Evolutionary conservation across 345 rosid genomes (phyloP).

Genomic region (Sisymbrium altissimum): DNA sequence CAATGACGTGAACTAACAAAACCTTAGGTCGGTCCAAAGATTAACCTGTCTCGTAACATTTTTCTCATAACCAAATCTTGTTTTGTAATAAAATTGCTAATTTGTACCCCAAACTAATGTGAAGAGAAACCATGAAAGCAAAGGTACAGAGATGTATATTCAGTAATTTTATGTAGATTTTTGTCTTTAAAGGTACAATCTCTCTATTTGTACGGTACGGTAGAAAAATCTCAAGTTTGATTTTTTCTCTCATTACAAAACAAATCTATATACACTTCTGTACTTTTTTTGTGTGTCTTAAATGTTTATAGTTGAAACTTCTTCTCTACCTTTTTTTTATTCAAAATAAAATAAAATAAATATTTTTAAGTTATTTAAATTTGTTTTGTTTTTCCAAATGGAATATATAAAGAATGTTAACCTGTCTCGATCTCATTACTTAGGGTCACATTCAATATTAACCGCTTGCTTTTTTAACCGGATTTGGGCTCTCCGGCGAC

Average conservation of each 20-base stretch:
- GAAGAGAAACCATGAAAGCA: background rate
- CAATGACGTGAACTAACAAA: constrained; percentile 11
- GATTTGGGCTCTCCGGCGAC: constrained; percentile 18
- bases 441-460: constrained; percentile 9
- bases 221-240: background rate
- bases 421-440: constrained; percentile 19
- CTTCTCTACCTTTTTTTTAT: background rate
- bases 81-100: background rate
- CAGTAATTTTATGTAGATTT: background rate
- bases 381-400: background rate
- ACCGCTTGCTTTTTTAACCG: constrained; percentile 9
- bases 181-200: no score
- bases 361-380: background rate
- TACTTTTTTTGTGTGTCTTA: background rate
- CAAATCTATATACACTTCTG: no score
- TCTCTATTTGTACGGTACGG: background rate
- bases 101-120: background rate
- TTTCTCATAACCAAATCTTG: background rate
- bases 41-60: background rate
- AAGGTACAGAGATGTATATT: no score
- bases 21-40: constrained; percentile 8
- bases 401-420: background rate
- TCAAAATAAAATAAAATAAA: background rate
- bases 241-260: background rate
- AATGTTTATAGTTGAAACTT: background rate